phyloP scores from a whole-genome alignment of 441 rosid species.

The Erodium chrysanthum region DNA sequence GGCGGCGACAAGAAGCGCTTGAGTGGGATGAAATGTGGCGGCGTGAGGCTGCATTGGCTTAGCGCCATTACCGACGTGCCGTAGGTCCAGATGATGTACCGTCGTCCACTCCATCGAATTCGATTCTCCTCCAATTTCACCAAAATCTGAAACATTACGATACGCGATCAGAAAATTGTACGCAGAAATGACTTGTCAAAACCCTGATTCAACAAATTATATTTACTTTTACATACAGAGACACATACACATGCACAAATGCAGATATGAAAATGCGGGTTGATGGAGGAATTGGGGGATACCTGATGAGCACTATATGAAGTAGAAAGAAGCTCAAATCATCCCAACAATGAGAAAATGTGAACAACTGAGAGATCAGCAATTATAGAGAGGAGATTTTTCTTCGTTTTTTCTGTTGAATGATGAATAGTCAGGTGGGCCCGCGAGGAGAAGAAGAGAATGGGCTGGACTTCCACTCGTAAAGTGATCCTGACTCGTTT shows the following conservation, averaged over 20 bases:
- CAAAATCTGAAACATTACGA: background rate
- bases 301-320: constrained; percentile 1
- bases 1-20: constrained; percentile 69
- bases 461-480: background rate
- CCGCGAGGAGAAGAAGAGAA: background rate
- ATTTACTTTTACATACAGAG: too few relatives aligned
- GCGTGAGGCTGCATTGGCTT: constrained; percentile 84
- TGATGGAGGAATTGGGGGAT: background rate
- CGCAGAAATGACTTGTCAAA: background rate
- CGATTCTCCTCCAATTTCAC: background rate
- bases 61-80: constrained; percentile 33
- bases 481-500: background rate
- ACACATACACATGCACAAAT: background rate
- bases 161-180: background rate
- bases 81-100: background rate
- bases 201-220: background rate
- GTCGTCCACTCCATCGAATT: constrained; percentile 7
- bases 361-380: background rate
- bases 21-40: constrained; percentile 78
- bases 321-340: background rate
- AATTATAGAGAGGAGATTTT: background rate
- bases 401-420: too few relatives aligned
- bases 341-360: background rate
- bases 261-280: background rate
- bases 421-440: background rate